Evolutionary conservation across 192 early-diverging fungal genomes (phyloP).

Genomic region (Coemansia sp.): DNA sequence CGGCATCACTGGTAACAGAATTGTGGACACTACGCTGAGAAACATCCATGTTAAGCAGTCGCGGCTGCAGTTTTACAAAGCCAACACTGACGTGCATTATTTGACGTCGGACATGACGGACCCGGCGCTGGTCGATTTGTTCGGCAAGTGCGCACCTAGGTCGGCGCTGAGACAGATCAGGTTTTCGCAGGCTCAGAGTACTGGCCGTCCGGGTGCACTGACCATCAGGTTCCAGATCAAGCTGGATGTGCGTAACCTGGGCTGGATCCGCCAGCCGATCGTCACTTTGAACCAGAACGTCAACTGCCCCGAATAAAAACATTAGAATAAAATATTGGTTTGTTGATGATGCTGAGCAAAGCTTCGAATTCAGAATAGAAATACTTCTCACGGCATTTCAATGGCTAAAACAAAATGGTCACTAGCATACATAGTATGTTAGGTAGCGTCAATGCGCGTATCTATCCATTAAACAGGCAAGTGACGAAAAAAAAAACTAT

Average conservation of each 20-base stretch:
- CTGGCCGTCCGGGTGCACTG: conserved; percentile 19
- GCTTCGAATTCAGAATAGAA: no score
- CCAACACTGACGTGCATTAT: conserved; percentile 17
- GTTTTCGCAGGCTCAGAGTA: not conserved
- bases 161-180: not conserved
- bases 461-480: no score
- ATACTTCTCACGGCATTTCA: no score
- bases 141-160: conserved; percentile 42
- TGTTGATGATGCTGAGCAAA: no score
- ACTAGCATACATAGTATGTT: no score
- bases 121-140: conserved; percentile 43
- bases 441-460: no score
- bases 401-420: no score
- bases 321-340: not conserved
- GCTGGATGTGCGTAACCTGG: conserved; percentile 33
- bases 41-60: conserved; percentile 16
- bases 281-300: conserved; percentile 50
- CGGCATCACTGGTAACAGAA: conserved; percentile 34
- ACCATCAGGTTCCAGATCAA: conserved; percentile 48
- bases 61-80: conserved; percentile 34
- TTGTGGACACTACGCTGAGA: conserved; percentile 27
- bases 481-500: no score
- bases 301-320: conserved; percentile 42
- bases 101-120: conserved; percentile 43
- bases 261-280: conserved; percentile 45